These are phyloP conservation scores for Acorus calamus DNA, from an alignment of 106 monocot species.

Conservation along the genomic window DNA sequence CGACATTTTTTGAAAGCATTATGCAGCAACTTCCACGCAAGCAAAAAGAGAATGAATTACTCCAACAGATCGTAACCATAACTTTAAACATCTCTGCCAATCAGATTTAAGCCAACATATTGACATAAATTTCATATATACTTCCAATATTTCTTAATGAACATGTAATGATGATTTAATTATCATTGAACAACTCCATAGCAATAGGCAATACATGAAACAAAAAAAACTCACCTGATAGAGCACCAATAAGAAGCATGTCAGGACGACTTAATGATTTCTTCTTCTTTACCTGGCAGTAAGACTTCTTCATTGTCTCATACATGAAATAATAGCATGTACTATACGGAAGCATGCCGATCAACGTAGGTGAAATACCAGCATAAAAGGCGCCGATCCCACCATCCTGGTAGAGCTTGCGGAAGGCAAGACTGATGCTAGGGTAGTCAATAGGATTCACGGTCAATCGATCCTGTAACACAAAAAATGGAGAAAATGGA, in stretches of 20 bases:
- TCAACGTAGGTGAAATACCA: conserved; percentile 73
- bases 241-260: conserved; percentile 64
- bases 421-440: conserved; percentile 50
- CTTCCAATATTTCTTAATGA: no score
- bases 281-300: conserved; percentile 67
- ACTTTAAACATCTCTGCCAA: no score
- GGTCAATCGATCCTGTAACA: conserved; percentile 73
- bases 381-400: conserved; percentile 80
- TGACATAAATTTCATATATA: no score
- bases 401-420: conserved; percentile 50
- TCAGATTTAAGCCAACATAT: no score
- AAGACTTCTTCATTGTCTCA: conserved; percentile 66
- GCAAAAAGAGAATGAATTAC: no score
- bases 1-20: no score
- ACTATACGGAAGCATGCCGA: conserved; percentile 94
- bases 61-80: no score
- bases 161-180: no score
- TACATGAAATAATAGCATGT: conserved; percentile 99
- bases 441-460: conserved; percentile 67
- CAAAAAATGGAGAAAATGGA: conserved; percentile 1
- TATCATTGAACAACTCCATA: no score
- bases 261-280: conserved; percentile 53
- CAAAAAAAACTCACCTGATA: conserved; percentile 50
- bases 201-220: not conserved
- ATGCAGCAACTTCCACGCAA: no score